Conservation (phyloP, 2,329 filamentous ascomycete genomes). For the Botryosphaeria dothidea region DNA sequence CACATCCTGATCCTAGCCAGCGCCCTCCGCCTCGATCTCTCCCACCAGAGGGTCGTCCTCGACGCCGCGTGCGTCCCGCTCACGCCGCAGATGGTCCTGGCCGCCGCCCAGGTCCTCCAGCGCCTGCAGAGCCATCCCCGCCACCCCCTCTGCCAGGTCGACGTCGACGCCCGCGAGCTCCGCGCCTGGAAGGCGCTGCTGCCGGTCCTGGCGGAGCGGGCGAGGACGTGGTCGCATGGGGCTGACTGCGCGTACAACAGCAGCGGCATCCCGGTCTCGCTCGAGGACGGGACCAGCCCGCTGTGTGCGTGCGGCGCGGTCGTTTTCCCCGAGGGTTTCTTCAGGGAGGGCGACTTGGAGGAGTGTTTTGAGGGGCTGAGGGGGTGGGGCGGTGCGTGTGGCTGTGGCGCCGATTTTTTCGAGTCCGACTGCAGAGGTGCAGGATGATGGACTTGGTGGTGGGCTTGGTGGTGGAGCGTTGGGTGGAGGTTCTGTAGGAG, state of each 20-base stretch:
- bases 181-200: conserved; percentile 25
- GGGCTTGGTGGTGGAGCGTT: background rate
- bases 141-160: conserved; percentile 21
- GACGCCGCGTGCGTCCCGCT: conserved; percentile 37
- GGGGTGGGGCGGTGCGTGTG: conserved; percentile 29
- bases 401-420: conserved; percentile 36
- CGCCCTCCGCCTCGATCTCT: conserved; percentile 34
- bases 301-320: conserved; percentile 39
- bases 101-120: background rate
- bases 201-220: conserved; percentile 32
- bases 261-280: conserved; percentile 27
- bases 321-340: conserved; percentile 25
- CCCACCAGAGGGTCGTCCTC: conserved; percentile 32
- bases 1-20: conserved; percentile 30
- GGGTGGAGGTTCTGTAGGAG: no score
- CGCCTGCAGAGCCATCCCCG: background rate
- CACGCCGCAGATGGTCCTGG: conserved; percentile 15
- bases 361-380: conserved; percentile 26
- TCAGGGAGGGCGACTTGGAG: conserved; percentile 14
- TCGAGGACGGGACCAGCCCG: conserved; percentile 24
- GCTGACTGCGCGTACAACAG: conserved; percentile 34
- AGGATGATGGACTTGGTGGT: conserved; percentile 18
- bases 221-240: conserved; percentile 40
- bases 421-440: conserved; percentile 30
- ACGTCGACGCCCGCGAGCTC: conserved; percentile 23